phyloP scores from a whole-genome alignment of 345 rosid genomes.

The Mallotus nudiflorus region DNA sequence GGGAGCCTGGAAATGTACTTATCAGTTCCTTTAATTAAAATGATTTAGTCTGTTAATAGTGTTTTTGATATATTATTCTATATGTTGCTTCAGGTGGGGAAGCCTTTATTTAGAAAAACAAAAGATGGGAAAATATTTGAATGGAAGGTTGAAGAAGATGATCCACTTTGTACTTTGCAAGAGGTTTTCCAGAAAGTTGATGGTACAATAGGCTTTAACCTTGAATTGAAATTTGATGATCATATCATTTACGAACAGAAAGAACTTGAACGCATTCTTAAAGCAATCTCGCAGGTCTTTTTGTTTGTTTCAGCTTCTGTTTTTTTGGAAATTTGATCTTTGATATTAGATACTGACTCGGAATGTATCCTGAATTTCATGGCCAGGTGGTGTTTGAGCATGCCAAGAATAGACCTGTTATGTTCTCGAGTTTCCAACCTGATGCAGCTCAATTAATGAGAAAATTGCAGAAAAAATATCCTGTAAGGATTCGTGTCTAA shows the following conservation, averaged over 20 bases:
- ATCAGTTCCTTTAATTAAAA: neutral
- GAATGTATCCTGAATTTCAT: no score
- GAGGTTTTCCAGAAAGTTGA: slow-evolving; percentile 24
- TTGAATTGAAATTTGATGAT: slow-evolving; percentile 34
- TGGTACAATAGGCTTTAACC: slow-evolving; percentile 20
- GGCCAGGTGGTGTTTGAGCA: slow-evolving; percentile 25
- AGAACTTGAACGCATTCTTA: slow-evolving; percentile 10
- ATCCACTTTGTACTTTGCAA: slow-evolving; percentile 25
- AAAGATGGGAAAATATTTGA: slow-evolving; percentile 42
- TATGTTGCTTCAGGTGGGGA: slow-evolving; percentile 28
- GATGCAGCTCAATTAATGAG: slow-evolving; percentile 32
- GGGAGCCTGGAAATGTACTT: slow-evolving; percentile 15
- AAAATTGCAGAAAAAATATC: slow-evolving; percentile 25
- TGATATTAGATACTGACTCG: neutral
- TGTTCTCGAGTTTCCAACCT: slow-evolving; percentile 34
- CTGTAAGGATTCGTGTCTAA: slow-evolving; percentile 3
- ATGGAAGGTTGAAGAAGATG: slow-evolving; percentile 38
- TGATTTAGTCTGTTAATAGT: neutral
- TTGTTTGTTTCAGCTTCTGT: neutral
- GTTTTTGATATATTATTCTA: neutral
- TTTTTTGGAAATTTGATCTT: neutral
- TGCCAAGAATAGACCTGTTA: slow-evolving; percentile 20
- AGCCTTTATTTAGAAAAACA: slow-evolving; percentile 48
- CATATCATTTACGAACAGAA: slow-evolving; percentile 11
- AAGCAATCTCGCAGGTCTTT: slow-evolving; percentile 20